Evolutionary conservation across 139 green algal species (phyloP), one percentile per base, ranked within the genome.

Genomic region (Haematococcus lacustris): DNA sequence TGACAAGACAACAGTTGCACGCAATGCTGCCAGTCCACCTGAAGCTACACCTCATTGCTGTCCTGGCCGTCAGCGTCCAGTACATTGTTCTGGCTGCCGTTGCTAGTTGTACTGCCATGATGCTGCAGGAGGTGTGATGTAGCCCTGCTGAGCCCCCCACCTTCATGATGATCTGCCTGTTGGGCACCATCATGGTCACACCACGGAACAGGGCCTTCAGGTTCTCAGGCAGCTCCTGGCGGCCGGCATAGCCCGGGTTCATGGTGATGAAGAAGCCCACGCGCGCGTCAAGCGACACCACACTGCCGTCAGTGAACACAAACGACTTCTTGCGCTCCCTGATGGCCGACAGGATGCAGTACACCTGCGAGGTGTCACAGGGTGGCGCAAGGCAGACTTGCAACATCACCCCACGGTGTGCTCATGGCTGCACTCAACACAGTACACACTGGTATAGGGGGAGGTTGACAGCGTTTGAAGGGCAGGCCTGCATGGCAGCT

Each of bases 231-330:
- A 98, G 81, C 89, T 98, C 93, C 82, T 97, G 91, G 26, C 93
- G 86, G 0, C 93, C 93, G 0, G 85, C 83, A 66, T 91, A 89
- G 32, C 90, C 91, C 38, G 92, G 93, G 82, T 97, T 97, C 93
- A 98, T 98, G 59, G 93, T 98, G 82, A 98, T 97, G 85, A 98
- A 98, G 89, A 93, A 97, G 51, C 93, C 93, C 2, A 97, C 93
- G 28, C 92, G 86, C 2, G 88, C 77, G 77, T 98, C 92, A 51
- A 98, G 84, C 2, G 82, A 80, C 53, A 94, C 87, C 1, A 81
- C 80, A 71, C 76, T 88, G 72, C 93, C 93, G 71, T 98, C 93
- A 3, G 93, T 98, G 86, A 98, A 98, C 0, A 91, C 75, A 72
- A 98, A 98, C 7, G 79, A 77, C 82, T 90, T 89, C 80, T 92